Conservation (phyloP, 768 basidiomycete species). For the Agrocybe praecox region DNA sequence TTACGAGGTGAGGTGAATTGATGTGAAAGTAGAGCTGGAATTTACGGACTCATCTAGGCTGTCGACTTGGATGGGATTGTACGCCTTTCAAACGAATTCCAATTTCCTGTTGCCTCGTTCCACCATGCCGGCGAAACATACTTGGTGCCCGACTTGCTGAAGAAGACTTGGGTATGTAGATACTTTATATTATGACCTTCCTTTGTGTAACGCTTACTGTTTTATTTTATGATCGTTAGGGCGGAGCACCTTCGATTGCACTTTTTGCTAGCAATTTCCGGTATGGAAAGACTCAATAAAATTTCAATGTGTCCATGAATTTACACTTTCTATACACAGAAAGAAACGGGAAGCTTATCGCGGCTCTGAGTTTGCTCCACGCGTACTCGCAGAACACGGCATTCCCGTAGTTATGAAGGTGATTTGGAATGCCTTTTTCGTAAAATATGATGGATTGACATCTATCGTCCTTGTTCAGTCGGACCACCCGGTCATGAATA, state of each 20-base stretch:
- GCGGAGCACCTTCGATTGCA: conserved; percentile 69
- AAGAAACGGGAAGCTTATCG: conserved; percentile 78
- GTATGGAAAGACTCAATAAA: conserved; percentile 22
- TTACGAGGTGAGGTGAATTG: conserved; percentile 39
- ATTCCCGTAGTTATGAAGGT: conserved; percentile 78
- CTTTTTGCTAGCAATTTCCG: conserved; percentile 63
- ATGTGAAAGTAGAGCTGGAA: too few species aligned
- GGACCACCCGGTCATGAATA: conserved; percentile 63
- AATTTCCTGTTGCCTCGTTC: conserved; percentile 74
- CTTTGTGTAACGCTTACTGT: not conserved
- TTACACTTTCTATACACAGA: too few species aligned
- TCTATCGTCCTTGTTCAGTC: conserved; percentile 37
- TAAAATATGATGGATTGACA: not conserved
- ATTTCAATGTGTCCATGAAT: too few species aligned
- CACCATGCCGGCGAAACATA: conserved; percentile 84
- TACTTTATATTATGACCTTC: not conserved
- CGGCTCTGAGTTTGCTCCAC: conserved; percentile 78
- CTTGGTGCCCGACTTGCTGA: conserved; percentile 76
- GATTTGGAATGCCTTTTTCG: not conserved
- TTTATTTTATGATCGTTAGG: too few species aligned
- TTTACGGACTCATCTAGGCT: too few species aligned
- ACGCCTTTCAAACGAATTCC: conserved; percentile 68
- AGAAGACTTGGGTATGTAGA: conserved; percentile 49
- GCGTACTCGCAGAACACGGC: conserved; percentile 66
- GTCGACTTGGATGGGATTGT: conserved; percentile 74